Conservation (phyloP, 257 asterid genomes). For the Misopates orontium region DNA sequence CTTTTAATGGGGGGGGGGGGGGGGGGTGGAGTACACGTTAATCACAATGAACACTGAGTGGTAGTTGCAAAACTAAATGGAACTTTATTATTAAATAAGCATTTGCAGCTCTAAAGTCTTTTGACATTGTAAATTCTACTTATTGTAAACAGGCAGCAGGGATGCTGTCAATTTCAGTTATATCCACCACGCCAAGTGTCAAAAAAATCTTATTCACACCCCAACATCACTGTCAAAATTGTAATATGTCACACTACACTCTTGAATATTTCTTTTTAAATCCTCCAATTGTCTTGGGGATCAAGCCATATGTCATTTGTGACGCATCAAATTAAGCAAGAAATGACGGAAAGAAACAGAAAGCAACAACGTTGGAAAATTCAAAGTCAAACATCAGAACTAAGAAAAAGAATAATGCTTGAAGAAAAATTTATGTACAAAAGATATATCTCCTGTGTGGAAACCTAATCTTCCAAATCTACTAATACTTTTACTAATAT, state of each 20-base stretch:
- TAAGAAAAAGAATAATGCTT: not conserved
- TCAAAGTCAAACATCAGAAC: not conserved
- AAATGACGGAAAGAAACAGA: not conserved
- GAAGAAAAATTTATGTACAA: constrained; percentile 21
- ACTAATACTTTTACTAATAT: constrained; percentile 2
- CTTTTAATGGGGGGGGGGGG: no score
- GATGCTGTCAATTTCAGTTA: constrained; percentile 12
- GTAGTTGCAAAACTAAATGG: no score
- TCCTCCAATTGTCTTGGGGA: not conserved
- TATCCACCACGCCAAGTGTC: constrained; percentile 10
- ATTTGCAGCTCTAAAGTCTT: not conserved
- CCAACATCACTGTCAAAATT: constrained; percentile 26
- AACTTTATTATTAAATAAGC: no score
- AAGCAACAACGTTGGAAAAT: not conserved
- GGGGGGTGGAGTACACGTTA: no score
- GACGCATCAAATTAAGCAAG: not conserved
- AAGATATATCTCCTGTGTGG: constrained; percentile 2
- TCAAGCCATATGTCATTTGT: not conserved
- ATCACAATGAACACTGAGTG: no score
- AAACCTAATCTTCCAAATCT: constrained; percentile 24
- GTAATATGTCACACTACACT: constrained; percentile 15
- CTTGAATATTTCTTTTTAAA: not conserved
- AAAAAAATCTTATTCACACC: not conserved
- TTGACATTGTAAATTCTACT: not conserved
- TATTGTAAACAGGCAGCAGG: not conserved